phyloP scores from a whole-genome alignment of 495 filamentous ascomycete genomes.

The Margaritispora aquatica region DNA sequence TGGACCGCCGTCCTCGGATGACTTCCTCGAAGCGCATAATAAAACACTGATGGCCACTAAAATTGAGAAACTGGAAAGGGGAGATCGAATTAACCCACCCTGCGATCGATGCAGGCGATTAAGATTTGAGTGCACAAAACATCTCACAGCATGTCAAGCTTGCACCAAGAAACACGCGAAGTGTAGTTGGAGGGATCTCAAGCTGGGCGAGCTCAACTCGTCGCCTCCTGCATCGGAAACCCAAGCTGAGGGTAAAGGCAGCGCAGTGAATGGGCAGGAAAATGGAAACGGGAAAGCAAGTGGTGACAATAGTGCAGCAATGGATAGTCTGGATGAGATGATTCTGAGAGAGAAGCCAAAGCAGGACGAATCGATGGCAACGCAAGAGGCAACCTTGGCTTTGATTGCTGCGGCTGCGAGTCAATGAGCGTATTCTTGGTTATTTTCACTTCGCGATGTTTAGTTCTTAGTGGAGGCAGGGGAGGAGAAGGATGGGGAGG shows the following conservation, averaged over 20 bases:
- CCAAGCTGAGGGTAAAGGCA: not conserved
- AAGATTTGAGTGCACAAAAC: constrained; percentile 76
- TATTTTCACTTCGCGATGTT: too few species aligned
- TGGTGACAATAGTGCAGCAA: not conserved
- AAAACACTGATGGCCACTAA: constrained; percentile 62
- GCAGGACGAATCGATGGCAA: constrained; percentile 6
- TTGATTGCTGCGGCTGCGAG: constrained; percentile 20
- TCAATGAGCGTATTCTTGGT: not conserved
- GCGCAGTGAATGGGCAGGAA: not conserved
- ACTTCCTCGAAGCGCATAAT: constrained; percentile 29
- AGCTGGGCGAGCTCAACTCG: constrained; percentile 54
- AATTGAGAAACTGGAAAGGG: constrained; percentile 69
- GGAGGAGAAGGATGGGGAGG: too few species aligned
- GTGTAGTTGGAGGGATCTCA: constrained; percentile 74
- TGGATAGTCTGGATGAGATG: not conserved
- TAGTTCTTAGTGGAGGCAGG: not conserved
- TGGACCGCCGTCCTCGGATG: constrained; percentile 10
- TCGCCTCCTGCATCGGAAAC: not conserved
- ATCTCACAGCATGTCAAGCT: constrained; percentile 76
- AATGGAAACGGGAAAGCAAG: not conserved
- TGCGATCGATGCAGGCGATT: constrained; percentile 79
- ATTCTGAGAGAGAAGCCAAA: not conserved
- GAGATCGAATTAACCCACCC: constrained; percentile 66
- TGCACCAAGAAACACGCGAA: constrained; percentile 87
- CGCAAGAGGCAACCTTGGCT: constrained; percentile 14